Evolutionary conservation across 179 eudicot genomes (phyloP), one percentile per base, ranked within the genome.

Genomic region (Drosera spatulata): DNA sequence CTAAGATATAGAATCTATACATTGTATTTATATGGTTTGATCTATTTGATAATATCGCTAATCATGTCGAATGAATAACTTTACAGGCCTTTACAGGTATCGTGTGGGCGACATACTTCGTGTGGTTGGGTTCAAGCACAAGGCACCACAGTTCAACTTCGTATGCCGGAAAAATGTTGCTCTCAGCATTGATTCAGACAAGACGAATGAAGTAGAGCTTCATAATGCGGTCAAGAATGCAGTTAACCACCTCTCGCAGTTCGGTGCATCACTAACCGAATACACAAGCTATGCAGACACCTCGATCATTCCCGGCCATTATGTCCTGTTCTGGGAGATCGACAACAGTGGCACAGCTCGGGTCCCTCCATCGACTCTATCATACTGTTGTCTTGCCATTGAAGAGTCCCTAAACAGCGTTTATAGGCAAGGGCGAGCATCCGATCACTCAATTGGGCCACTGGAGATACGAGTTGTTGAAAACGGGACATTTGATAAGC

Each of bases 251-350:
- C 69, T 77, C 4, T 10, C 46, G 33, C 77, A 66, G 14, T 73
- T 66, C 42, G 67, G 50, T 0, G 69, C 77, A 5, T 46, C 58
- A 3, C 60, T 77, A 6, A 53, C 50, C 3, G 82, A 77, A 38
- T 77, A 77, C 78, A 77, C 82, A 0, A 71, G 82, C 66, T 71
- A 73, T 37, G 76, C 75, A 0, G 71, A 74, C 55, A 70, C 74
- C 8, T 43, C 57, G 5, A 67, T 1, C 33, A 22, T 22, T 22
- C 33, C 33, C 33, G 33, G 33, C 33, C 33, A 22, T 22, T 22
- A 22, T n/a, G 78, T 77, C 13, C 41, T 73, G 4, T 77, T 54
- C 60, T 70, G 73, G 75, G 82, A 77, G 55, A 57, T 70, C 12
- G 50, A 6, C 50, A 50, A 52, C 45, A 50, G 49, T 48, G 57